Percentiles rank a stretch among this genome's conserved stretches.
Evolutionary conservation across 495 filamentous ascomycete species (phyloP).

Genomic region (Staphylotrichum longicolle): DNA sequence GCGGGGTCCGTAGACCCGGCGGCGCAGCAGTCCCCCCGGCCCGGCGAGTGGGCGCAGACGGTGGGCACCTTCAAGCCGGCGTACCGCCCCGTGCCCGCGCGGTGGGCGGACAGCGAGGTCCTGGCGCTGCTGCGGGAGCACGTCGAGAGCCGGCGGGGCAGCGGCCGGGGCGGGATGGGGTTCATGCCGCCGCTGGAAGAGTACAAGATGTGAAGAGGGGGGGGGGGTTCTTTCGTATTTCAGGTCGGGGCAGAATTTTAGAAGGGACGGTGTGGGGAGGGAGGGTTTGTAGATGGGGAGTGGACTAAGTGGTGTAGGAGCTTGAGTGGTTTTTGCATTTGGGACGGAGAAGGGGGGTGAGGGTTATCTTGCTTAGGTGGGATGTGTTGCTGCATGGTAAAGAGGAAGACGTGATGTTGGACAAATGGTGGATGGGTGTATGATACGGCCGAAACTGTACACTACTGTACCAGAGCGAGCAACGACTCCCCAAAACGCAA

Average conservation of each 20-base stretch:
- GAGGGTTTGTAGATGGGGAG: too few relatives aligned
- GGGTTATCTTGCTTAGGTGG: too few relatives aligned
- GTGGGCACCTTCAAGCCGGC: conserved; percentile 91
- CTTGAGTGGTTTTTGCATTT: too few relatives aligned
- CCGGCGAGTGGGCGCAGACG: conserved; percentile 95
- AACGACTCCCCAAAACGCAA: too few relatives aligned
- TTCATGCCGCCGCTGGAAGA: conserved; percentile 47
- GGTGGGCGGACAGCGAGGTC: conserved; percentile 83
- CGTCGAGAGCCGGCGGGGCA: conserved; percentile 50
- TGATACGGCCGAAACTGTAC: too few relatives aligned
- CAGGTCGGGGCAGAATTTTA: background rate
- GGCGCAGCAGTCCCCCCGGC: conserved; percentile 23
- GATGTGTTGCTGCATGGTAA: too few relatives aligned
- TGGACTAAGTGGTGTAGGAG: too few relatives aligned
- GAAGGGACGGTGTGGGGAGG: background rate
- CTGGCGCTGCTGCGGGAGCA: conserved; percentile 73
- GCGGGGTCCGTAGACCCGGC: background rate
- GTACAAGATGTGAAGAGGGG: conserved; percentile 9
- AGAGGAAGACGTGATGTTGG: too few relatives aligned
- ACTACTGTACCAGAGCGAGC: too few relatives aligned
- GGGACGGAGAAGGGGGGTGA: too few relatives aligned
- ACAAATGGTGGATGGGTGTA: too few relatives aligned
- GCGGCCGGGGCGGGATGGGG: conserved; percentile 43
- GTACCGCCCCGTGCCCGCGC: conserved; percentile 79
- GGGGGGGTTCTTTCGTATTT: too few relatives aligned